Percentiles rank a stretch among this genome's conserved stretches.
phyloP scores from a whole-genome alignment of 345 rosid genomes.

The Gossypium arboreum region DNA sequence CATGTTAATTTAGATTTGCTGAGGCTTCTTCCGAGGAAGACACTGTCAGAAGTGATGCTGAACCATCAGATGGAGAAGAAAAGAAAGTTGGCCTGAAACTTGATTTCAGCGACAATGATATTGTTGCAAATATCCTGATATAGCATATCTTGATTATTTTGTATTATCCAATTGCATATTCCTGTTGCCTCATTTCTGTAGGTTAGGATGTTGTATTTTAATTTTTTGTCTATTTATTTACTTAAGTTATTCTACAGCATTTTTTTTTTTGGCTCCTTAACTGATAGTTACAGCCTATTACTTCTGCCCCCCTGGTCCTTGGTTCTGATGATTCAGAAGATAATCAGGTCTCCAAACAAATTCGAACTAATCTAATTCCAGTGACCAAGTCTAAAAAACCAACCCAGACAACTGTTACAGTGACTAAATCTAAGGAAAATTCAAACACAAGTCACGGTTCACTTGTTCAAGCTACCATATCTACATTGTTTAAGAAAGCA shows the following conservation, averaged over 20 bases:
- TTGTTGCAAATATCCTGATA: slow-evolving; percentile 21
- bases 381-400: slow-evolving; percentile 30
- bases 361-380: slow-evolving; percentile 16
- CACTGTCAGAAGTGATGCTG: slow-evolving; percentile 38
- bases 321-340: slow-evolving; percentile 20
- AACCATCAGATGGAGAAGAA: slow-evolving; percentile 36
- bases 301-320: slow-evolving; percentile 20
- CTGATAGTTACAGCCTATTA: slow-evolving; percentile 24
- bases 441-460: slow-evolving; percentile 32
- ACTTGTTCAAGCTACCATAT: slow-evolving; percentile 73
- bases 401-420: slow-evolving; percentile 27
- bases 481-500: slow-evolving; percentile 69
- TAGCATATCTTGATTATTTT: slow-evolving; percentile 7
- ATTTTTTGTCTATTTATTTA: neutral
- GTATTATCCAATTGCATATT: neutral
- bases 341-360: slow-evolving; percentile 17
- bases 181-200: slow-evolving; percentile 10
- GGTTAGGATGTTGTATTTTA: slow-evolving; percentile 4
- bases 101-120: slow-evolving; percentile 17
- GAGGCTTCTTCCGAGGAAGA: slow-evolving; percentile 61
- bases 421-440: slow-evolving; percentile 32
- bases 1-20: slow-evolving; percentile 43
- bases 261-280: slow-evolving; percentile 20
- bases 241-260: neutral
- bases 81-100: slow-evolving; percentile 33